phyloP scores from a whole-genome alignment of 1,284 basidiomycete genomes.

The Coniferiporia weirii region DNA sequence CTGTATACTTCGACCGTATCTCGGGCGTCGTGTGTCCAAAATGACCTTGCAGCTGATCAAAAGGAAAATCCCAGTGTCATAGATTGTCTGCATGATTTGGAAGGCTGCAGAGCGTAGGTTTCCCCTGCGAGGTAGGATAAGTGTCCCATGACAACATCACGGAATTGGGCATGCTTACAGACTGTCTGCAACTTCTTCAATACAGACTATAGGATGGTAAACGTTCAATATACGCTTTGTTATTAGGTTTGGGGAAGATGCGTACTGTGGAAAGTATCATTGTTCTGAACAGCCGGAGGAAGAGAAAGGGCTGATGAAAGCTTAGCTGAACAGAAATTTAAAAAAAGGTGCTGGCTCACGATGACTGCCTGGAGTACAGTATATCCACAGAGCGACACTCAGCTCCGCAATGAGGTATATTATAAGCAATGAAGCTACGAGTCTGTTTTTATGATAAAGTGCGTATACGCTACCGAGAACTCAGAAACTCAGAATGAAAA shows the following conservation, averaged over 20 bases:
- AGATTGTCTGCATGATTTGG: slow-evolving; percentile 13
- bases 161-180: not conserved
- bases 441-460: not conserved
- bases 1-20: not conserved
- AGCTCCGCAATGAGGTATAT: slow-evolving; percentile 10
- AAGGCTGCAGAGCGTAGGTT: slow-evolving; percentile 6
- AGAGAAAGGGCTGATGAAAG: not conserved
- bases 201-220: slow-evolving; percentile 2
- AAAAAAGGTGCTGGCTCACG: not conserved
- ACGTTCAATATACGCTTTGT: not conserved
- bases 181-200: not conserved
- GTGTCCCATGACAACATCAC: not conserved
- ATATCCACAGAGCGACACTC: slow-evolving; percentile 10
- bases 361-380: slow-evolving; percentile 8
- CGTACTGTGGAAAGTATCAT: slow-evolving; percentile 5
- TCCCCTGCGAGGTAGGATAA: not conserved
- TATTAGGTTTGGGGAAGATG: not conserved
- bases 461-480: not conserved
- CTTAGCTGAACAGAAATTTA: not conserved
- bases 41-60: not conserved
- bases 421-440: not conserved
- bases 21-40: not conserved
- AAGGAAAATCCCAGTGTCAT: not conserved
- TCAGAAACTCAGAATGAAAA: not conserved
- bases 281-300: not conserved